Base-by-base conservation (phyloP, 768 basidiomycete genomes). In the Phaeotremella skinneri region DNA sequence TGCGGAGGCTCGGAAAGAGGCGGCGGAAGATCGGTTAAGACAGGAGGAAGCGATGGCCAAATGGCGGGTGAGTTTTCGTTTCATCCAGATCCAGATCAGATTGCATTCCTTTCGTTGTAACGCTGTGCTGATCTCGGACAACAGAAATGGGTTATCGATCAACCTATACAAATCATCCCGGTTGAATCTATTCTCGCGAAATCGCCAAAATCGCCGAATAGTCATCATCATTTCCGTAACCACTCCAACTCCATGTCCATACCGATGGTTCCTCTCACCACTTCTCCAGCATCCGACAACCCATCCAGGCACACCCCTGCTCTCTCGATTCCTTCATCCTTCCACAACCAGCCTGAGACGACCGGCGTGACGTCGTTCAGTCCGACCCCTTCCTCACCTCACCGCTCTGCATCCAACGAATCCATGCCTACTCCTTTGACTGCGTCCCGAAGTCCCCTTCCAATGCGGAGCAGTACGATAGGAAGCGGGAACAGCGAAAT, bases 131-230 rank as follows among this genome's bases (percentile, higher is more conserved):
- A 7, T 7, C 13, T 17, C 14, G 49, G 13, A 11, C 11, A 23
- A 9, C 39, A 72, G 70, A 64, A 72, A 72, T 72, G 70, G 70
- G 58, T 64, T 17, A 54, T 67, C 6, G 70, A 68, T 16, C 59
- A 72, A 49, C 63, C 66, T 11, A 30, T 61, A 3, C 56, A 58
- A 17, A 29, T 27, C 13, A 37, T 45, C 16, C 30, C 52, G 13
- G 17, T 16, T 43, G 48, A 64, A n/a, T 17, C 34, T 32, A 49
- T 29, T 3, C 21, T 2, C 9, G 32, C 25, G 4, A 31, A 31
- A 21, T 49, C 56, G 14, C 30, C 42, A 1, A 27, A 23, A 41
- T 41, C 13, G 45, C 31, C 25, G 50, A 49, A 49, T 3, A 47
- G 16, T 55, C 59, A 39, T 11, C 23, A 3, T 17, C 47, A n/a